These are phyloP conservation scores for Xylaria sp. DNA, from an alignment of 2,329 filamentous ascomycete genomes.

Conservation along the genomic window DNA sequence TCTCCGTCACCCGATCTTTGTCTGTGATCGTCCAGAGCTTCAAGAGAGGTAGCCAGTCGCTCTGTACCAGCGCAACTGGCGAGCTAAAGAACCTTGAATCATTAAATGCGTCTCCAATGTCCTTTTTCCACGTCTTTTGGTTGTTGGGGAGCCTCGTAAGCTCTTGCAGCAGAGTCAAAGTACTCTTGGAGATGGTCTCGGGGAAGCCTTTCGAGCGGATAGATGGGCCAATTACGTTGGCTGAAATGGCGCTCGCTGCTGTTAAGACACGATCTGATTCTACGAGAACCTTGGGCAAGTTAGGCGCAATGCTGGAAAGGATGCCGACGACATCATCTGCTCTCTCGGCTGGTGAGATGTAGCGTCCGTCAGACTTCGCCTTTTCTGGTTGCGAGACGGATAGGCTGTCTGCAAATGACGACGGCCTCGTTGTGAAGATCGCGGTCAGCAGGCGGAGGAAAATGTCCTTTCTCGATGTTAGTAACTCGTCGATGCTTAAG, in stretches of 20 bases:
- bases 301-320: slow-evolving; percentile 76
- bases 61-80: slow-evolving; percentile 64
- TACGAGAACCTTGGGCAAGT: slow-evolving; percentile 79
- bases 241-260: slow-evolving; percentile 79
- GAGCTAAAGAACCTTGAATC: slow-evolving; percentile 84
- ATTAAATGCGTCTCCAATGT: slow-evolving; percentile 89
- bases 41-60: slow-evolving; percentile 80
- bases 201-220: slow-evolving; percentile 87
- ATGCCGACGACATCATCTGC: slow-evolving; percentile 80
- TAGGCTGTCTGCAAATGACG: slow-evolving; percentile 66
- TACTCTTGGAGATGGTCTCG: slow-evolving; percentile 73
- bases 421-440: slow-evolving; percentile 88
- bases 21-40: slow-evolving; percentile 84
- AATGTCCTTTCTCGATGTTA: slow-evolving; percentile 66
- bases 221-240: slow-evolving; percentile 78
- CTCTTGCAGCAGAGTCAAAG: slow-evolving; percentile 74
- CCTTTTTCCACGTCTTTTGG: slow-evolving; percentile 91
- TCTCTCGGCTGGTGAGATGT: slow-evolving; percentile 47
- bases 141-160: slow-evolving; percentile 77
- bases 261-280: slow-evolving; percentile 82
- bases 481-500: slow-evolving; percentile 14
- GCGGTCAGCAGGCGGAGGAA: slow-evolving; percentile 86
- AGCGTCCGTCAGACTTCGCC: slow-evolving; percentile 39
- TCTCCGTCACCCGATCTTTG: slow-evolving; percentile 83
- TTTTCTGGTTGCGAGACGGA: slow-evolving; percentile 44